Percentiles rank a stretch among this genome's conserved stretches.
phyloP scores from a whole-genome alignment of 768 basidiomycete species.

The Lactarius evosmus region DNA sequence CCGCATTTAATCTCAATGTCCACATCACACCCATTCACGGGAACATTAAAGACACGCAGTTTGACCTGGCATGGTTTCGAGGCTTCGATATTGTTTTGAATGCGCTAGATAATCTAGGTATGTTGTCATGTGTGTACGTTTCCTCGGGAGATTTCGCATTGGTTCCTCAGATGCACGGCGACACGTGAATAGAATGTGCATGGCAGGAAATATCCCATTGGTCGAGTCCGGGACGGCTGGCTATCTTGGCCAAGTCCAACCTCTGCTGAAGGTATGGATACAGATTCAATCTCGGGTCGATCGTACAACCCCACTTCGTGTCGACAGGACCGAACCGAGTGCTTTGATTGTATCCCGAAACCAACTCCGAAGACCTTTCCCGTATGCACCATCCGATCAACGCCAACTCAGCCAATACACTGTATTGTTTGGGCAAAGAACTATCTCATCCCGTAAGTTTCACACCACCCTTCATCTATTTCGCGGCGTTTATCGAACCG shows the following conservation, averaged over 20 bases:
- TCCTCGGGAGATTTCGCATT: background rate
- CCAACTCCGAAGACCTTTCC: conserved; percentile 92
- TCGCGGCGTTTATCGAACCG: background rate
- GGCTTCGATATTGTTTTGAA: conserved; percentile 91
- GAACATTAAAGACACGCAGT: conserved; percentile 92
- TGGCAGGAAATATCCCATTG: conserved; percentile 84
- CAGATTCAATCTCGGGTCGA: background rate
- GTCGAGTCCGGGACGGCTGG: conserved; percentile 98
- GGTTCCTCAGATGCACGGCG: conserved; percentile 73
- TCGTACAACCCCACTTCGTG: background rate
- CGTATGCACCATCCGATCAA: conserved; percentile 96
- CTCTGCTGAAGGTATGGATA: conserved; percentile 69
- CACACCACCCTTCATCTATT: background rate
- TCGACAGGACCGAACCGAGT: conserved; percentile 78
- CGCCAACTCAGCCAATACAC: conserved; percentile 95
- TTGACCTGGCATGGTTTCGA: conserved; percentile 87
- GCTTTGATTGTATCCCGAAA: conserved; percentile 95
- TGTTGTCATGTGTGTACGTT: conserved; percentile 29
- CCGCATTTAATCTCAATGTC: conserved; percentile 84
- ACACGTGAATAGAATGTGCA: conserved; percentile 98
- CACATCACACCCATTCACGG: conserved; percentile 85
- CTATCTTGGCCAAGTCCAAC: conserved; percentile 95
- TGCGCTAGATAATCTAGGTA: conserved; percentile 93
- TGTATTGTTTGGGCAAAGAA: conserved; percentile 99
- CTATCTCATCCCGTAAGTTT: conserved; percentile 83